phyloP scores from a whole-genome alignment of 2,329 filamentous ascomycete species.

The Aureobasidium vineae region DNA sequence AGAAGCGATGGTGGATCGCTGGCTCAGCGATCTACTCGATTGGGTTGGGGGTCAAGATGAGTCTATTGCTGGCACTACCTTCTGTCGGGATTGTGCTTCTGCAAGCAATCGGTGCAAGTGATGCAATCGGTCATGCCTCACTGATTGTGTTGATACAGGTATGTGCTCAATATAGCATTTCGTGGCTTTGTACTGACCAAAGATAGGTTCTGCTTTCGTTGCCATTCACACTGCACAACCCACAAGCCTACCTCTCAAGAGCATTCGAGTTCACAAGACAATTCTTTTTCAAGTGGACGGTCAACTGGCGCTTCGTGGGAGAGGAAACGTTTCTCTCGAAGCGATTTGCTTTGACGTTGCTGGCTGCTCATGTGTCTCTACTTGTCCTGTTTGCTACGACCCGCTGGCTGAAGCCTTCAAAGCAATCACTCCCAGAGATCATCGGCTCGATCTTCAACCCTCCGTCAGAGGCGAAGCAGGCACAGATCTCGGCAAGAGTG shows the following conservation, averaged over 20 bases:
- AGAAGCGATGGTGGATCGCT: conserved; percentile 69
- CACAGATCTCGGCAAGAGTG: conserved; percentile 56
- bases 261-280: conserved; percentile 89
- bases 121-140: conserved; percentile 65
- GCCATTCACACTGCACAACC: conserved; percentile 68
- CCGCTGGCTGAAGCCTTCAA: conserved; percentile 70
- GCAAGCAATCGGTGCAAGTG: conserved; percentile 65
- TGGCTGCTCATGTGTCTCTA: conserved; percentile 64
- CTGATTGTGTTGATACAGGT: conserved; percentile 79
- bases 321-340: conserved; percentile 75
- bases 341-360: conserved; percentile 65
- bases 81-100: conserved; percentile 75
- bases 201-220: conserved; percentile 54
- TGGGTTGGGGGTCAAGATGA: conserved; percentile 95
- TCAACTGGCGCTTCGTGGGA: conserved; percentile 96
- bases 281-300: conserved; percentile 97
- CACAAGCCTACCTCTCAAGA: conserved; percentile 69
- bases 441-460: conserved; percentile 48
- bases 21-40: conserved; percentile 71
- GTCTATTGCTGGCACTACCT: conserved; percentile 75
- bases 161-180: conserved; percentile 36
- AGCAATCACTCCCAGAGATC: conserved; percentile 58
- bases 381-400: conserved; percentile 64
- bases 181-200: not conserved
- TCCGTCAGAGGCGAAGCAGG: conserved; percentile 55